phyloP scores from a whole-genome alignment of 345 rosid genomes.

The Eucalyptus regnans region DNA sequence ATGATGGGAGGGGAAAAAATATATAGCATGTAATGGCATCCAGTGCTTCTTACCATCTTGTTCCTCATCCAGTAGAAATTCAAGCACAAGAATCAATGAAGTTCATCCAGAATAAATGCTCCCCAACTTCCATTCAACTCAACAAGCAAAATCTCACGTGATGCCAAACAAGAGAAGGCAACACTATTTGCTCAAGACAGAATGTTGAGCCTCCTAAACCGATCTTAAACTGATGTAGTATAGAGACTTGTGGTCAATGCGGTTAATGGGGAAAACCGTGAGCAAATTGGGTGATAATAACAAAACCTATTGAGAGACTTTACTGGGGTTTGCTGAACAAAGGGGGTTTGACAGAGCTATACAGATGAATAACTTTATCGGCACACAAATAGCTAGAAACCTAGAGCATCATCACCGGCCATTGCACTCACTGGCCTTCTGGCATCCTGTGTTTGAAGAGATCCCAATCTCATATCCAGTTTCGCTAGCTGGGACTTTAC shows the following conservation, averaged over 20 bases:
- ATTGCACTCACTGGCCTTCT: constrained; percentile 11
- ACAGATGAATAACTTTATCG: neutral
- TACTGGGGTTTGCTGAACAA: neutral
- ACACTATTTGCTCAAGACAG: neutral
- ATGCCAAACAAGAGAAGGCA: neutral
- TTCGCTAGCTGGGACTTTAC: constrained; percentile 42
- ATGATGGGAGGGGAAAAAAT: neutral
- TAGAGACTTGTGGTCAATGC: neutral
- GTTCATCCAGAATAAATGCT: neutral
- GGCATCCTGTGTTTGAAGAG: constrained; percentile 10
- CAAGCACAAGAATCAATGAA: neutral
- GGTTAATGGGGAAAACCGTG: neutral
- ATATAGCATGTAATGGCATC: neutral
- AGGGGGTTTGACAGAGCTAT: neutral
- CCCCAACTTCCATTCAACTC: neutral
- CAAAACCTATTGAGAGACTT: neutral
- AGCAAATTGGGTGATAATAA: neutral
- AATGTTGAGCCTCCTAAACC: neutral
- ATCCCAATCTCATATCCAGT: constrained; percentile 32
- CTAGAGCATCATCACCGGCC: constrained; percentile 10
- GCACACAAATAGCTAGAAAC: neutral
- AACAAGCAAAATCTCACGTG: neutral
- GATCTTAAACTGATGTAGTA: neutral
- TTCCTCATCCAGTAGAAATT: neutral
- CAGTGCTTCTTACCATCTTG: neutral